Evolutionary conservation across 441 rosid species (phyloP), one percentile per base, ranked within the genome.

Genomic region (Populus hybrid): DNA sequence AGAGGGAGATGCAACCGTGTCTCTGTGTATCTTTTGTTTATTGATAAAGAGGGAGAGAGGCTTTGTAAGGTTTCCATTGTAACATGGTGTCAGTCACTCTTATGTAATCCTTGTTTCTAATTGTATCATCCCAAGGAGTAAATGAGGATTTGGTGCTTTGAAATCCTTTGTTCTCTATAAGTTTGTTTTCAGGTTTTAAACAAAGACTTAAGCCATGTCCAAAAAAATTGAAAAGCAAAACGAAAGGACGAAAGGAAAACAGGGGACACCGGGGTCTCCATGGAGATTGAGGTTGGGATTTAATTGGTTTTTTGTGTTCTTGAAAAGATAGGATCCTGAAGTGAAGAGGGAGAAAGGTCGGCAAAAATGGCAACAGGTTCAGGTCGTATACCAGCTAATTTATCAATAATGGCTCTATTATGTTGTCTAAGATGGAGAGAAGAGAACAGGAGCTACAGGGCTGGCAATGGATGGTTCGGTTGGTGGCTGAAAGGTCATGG

Each of bases 121-220:
- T 57, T 83, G 79, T 79, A 85, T 32, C 36, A 34, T 16, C 70
- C 32, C 32, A 30, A 30, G 32, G 69, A 83, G 74, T 77, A 64
- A 69, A 23, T n/a, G 81, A 79, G 73, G 81, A 21, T 64, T 53
- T 30, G 32, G 32, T 30, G 32, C 32, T 30, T 30, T 3, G 4
- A 0, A 21, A 66, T 3, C 12, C 76, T 73, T 70, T 5, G 20
- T 28, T 12, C 1, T 16, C n/a, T 23, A 2, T 66, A 66, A 11
- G 8, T 23, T 5, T 32, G 9, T 7, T 26, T 11, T 12, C 10
- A 21, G 3, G 10, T 6, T 34, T 16, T 26, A 28, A n/a, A 8
- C 5, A 24, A 4, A 34, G 7, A 34, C 36, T 26, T 6, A 34
- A 5, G 38, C 38, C 6, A 35, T 6, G 38, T 35, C 38, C 38